A percentile compares a stretch with the other conserved stretches of the same genome.
Conservation (phyloP, 164 flowering plant species). For the Vitis amurensis region DNA sequence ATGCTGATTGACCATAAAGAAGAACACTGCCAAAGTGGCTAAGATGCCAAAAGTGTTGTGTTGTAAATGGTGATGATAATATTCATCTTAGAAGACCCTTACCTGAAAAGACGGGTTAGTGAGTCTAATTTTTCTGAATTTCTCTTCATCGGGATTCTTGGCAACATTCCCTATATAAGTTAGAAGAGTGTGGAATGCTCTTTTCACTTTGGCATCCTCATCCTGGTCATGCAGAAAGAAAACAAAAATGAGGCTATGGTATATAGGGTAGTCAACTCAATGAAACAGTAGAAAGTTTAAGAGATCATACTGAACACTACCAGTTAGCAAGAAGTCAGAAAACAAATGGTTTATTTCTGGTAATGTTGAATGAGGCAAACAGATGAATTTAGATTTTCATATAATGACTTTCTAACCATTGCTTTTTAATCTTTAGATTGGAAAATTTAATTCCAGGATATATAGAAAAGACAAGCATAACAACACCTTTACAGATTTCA, state of each 20-base stretch:
- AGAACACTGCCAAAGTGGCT: too few species aligned
- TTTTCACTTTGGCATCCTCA: slow-evolving; percentile 91
- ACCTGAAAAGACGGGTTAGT: slow-evolving; percentile 68
- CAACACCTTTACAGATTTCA: too few species aligned
- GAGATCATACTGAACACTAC: too few species aligned
- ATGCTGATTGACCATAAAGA: too few species aligned
- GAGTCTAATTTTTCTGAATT: slow-evolving; percentile 80
- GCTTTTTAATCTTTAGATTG: too few species aligned
- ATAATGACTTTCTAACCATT: too few species aligned
- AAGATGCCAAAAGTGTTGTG: background rate
- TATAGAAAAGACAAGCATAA: too few species aligned
- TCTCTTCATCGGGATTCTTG: slow-evolving; percentile 88
- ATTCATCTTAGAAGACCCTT: background rate
- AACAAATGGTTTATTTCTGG: background rate
- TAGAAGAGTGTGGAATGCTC: slow-evolving; percentile 90
- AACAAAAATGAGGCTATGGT: slow-evolving; percentile 6
- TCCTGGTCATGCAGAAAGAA: slow-evolving; percentile 46
- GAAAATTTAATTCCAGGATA: too few species aligned
- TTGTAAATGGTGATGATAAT: background rate
- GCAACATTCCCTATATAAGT: slow-evolving; percentile 87
- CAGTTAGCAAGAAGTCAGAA: too few species aligned
- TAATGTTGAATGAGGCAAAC: too few species aligned
- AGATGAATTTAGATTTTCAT: too few species aligned
- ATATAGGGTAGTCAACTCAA: background rate
- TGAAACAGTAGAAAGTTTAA: too few species aligned